phyloP scores from a whole-genome alignment of 139 green algal genomes.

The Chlamydomonas schloesseri region DNA sequence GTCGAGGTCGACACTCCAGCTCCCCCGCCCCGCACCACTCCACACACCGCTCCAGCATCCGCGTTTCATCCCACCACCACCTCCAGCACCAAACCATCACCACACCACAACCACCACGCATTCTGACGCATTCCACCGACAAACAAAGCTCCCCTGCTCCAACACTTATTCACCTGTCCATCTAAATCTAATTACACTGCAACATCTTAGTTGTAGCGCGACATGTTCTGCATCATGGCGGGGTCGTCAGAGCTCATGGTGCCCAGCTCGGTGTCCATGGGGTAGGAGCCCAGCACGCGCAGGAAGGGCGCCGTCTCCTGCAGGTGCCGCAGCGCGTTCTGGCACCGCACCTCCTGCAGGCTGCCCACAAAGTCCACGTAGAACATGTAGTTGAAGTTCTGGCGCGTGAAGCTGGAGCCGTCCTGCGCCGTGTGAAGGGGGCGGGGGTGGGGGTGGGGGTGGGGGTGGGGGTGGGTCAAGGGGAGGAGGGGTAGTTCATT shows the following conservation, averaged over 20 bases:
- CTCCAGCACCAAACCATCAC: too few relatives aligned
- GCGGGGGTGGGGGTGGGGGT: not conserved
- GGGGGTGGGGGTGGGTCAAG: not conserved
- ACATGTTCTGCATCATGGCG: conserved; percentile 43
- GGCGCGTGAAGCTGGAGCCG: conserved; percentile 8
- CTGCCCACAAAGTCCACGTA: conserved; percentile 96
- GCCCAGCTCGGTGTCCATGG: conserved; percentile 74
- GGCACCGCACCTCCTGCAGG: conserved; percentile 78
- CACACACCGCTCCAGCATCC: too few relatives aligned
- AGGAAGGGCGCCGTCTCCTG: conserved; percentile 94
- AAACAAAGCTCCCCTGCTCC: too few relatives aligned
- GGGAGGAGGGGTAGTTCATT: too few relatives aligned
- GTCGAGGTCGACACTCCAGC: too few relatives aligned
- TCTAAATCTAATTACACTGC: too few relatives aligned
- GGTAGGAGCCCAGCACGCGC: conserved; percentile 94
- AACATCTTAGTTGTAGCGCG: conserved; percentile 36
- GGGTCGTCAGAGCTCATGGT: conserved; percentile 45
- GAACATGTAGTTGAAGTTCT: conserved; percentile 97
- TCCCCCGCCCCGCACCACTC: too few relatives aligned
- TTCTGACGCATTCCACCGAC: too few relatives aligned
- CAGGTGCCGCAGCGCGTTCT: conserved; percentile 96
- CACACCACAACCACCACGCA: too few relatives aligned
- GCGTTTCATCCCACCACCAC: too few relatives aligned
- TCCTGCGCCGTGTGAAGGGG: not conserved
- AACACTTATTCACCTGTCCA: too few relatives aligned